phyloP scores from a whole-genome alignment of 805 yeast genomes.

The Wickerhamomyces chambardii region DNA sequence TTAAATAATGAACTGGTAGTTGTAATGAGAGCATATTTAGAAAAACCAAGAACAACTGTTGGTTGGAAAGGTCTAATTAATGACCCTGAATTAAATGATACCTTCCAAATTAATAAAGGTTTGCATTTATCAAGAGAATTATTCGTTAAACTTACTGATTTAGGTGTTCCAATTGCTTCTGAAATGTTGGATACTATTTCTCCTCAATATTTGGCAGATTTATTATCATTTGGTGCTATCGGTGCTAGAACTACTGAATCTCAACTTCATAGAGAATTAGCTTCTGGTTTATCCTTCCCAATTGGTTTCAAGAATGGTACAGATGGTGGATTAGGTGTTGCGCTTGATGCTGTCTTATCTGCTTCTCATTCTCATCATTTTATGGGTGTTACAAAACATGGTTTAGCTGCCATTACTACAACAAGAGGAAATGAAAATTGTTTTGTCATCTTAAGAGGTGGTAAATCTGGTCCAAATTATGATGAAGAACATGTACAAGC shows the following conservation, averaged over 20 bases:
- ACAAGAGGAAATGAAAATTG: conserved; percentile 90
- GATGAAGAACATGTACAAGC: conserved; percentile 66
- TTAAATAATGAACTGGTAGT: conserved; percentile 70
- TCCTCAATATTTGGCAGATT: conserved; percentile 90
- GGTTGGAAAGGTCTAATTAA: conserved; percentile 99
- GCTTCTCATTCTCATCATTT: conserved; percentile 93
- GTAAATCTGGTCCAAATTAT: conserved; percentile 86
- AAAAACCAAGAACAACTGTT: conserved; percentile 97
- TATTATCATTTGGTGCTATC: conserved; percentile 94
- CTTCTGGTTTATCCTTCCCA: conserved; percentile 96
- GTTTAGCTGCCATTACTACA: conserved; percentile 91
- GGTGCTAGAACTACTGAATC: conserved; percentile 99
- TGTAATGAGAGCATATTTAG: conserved; percentile 96
- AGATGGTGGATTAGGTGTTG: conserved; percentile 91
- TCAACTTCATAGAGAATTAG: conserved; percentile 93
- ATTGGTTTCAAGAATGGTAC: conserved; percentile 98
- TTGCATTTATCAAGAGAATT: conserved; percentile 80
- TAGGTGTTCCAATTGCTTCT: conserved; percentile 79
- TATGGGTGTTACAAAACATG: conserved; percentile 91
- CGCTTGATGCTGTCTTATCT: conserved; percentile 89
- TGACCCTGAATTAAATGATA: conserved; percentile 92
- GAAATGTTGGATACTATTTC: conserved; percentile 98
- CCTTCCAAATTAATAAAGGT: conserved; percentile 94
- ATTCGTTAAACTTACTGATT: conserved; percentile 74
- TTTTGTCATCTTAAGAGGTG: conserved; percentile 92